Evolutionary conservation across 2,329 filamentous ascomycete genomes (phyloP), one percentile per base, ranked within the genome.

Genomic region (Penicillium nordicum): DNA sequence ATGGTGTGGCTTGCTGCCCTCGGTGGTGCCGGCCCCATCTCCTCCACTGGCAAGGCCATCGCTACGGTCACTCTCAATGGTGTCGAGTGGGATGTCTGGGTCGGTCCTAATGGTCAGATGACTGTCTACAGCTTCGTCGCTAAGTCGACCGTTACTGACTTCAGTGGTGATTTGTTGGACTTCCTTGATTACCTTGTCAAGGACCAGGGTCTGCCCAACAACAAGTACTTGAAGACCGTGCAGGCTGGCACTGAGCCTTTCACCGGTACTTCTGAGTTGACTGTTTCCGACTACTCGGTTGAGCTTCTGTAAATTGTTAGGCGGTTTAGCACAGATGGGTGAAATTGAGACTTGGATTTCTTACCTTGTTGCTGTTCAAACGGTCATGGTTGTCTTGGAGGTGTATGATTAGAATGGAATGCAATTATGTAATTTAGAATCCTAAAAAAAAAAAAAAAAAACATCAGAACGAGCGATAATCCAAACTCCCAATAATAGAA

Each of bases 1-100:
- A 88, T 88, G 85, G 79, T 88, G 62, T 88, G 85, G 85, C 75
- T 86, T 44, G 80, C 76, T 4, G 82, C 81, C 30, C 71, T 85
- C 43, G 83, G 81, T 27, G 80, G 80, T 49, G 82, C 82, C 2
- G 82, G 83, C 5, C 82, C 83, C 25, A 84, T 87, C 74, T 73
- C 71, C 9, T 71, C 69, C 21, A 71, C 67, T 1, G 83, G 83
- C 49, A 74, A 72, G 18, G 63, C 82, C 6, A 76, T 86, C 60
- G 82, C 80, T 3, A 84, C 78, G 1, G 75, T 80, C 12, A 82
- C 75, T 12, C 76, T 88, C 55, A 82, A 70, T 38, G 84, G 82
- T 40, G 69, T 73, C 30, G 71, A 66, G n/a, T 88, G 81, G 79
- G 79, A 82, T 51, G 73, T 88, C 47, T 88, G 80, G 73, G 77